Percentiles rank a stretch among this genome's conserved stretches.
Evolutionary conservation across 176 grass and related monocot species (phyloP).

Genomic region (Secale cereale): DNA sequence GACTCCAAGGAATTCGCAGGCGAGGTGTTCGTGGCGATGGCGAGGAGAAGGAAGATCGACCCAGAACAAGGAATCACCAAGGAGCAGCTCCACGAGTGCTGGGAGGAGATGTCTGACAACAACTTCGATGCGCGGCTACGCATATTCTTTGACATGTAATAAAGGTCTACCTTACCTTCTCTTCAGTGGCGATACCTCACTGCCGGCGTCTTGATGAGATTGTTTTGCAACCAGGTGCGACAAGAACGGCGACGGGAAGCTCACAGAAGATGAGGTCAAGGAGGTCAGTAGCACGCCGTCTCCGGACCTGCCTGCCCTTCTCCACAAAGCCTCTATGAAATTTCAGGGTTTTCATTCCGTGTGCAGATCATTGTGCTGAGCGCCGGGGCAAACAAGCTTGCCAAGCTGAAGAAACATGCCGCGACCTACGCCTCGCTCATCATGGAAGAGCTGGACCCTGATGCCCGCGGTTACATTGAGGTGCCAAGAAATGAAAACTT

Average conservation of each 20-base stretch:
- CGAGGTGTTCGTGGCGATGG: slow-evolving; percentile 70
- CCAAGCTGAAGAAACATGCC: slow-evolving; percentile 76
- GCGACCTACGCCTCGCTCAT: slow-evolving; percentile 78
- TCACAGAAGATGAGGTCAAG: slow-evolving; percentile 87
- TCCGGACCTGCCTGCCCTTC: not conserved
- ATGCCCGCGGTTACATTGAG: slow-evolving; percentile 75
- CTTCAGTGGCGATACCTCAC: not conserved
- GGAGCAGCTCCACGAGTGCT: slow-evolving; percentile 77
- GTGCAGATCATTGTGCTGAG: slow-evolving; percentile 73
- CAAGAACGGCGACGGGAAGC: slow-evolving; percentile 92
- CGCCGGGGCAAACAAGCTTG: slow-evolving; percentile 83
- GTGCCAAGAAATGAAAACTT: slow-evolving; percentile 26
- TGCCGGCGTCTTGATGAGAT: not conserved
- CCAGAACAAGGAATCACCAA: slow-evolving; percentile 53
- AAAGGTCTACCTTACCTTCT: slow-evolving; percentile 2
- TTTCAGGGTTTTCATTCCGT: not conserved
- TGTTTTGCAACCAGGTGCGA: slow-evolving; percentile 60
- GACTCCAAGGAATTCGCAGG: slow-evolving; percentile 90
- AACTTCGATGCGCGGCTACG: slow-evolving; percentile 84
- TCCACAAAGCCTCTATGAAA: not conserved
- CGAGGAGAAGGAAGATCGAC: slow-evolving; percentile 62
- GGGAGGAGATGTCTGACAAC: slow-evolving; percentile 94
- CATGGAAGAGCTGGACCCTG: slow-evolving; percentile 94
- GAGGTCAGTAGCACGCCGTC: slow-evolving; percentile 35
- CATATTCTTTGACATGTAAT: slow-evolving; percentile 99